Evolutionary conservation across 2,329 filamentous ascomycete genomes (phyloP).

Genomic region (Talaromyces sp.): DNA sequence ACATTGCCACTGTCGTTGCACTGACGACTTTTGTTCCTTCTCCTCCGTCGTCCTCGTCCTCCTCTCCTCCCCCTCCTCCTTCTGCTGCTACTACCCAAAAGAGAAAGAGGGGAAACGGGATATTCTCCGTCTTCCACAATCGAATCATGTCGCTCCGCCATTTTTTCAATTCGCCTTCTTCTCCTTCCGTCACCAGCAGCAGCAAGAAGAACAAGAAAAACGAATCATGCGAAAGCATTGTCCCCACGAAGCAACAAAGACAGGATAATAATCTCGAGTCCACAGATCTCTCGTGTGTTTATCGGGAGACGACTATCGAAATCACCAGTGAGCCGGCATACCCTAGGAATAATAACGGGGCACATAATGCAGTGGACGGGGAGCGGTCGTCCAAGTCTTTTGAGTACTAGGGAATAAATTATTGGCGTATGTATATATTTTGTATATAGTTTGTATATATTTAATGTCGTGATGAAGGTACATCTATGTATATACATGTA

Average conservation of each 20-base stretch:
- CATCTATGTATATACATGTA: neutral
- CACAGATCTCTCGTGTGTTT: neutral
- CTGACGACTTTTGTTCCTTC: neutral
- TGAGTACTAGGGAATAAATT: neutral
- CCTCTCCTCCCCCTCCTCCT: neutral
- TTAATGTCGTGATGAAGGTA: neutral
- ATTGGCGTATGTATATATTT: neutral
- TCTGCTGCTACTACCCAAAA: too few relatives aligned
- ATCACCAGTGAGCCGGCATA: neutral
- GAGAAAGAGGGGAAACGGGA: neutral
- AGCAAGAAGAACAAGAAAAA: neutral
- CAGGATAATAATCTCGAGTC: neutral
- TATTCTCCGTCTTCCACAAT: neutral
- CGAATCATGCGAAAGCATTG: neutral
- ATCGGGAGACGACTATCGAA: neutral
- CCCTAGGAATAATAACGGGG: neutral
- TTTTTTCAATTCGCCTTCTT: neutral
- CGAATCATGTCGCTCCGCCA: neutral
- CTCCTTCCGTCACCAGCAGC: neutral
- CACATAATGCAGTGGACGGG: neutral
- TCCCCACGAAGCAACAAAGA: neutral
- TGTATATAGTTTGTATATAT: neutral
- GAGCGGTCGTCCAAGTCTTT: neutral
- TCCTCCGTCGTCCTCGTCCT: neutral
- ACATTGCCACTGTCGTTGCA: neutral